Conservation (phyloP, 2,329 filamentous ascomycete species). For the Fusarium transvaalense region DNA sequence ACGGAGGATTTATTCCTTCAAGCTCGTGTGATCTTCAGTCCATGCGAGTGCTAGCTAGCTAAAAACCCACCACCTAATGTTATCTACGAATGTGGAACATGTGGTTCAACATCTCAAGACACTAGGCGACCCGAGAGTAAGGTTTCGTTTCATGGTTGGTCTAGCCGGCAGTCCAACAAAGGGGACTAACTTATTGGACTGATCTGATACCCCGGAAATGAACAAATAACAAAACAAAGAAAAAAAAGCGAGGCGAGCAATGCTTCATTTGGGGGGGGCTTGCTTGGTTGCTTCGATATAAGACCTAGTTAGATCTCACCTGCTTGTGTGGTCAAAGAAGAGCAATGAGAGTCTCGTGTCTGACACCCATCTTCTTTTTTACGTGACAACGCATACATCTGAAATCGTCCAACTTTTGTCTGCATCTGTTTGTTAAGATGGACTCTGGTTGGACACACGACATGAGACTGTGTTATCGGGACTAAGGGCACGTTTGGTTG, state of each 20-base stretch:
- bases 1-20: not conserved
- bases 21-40: conserved; percentile 24
- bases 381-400: conserved; percentile 41
- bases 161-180: conserved; percentile 18
- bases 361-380: conserved; percentile 40
- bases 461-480: not conserved
- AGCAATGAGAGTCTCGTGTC: conserved; percentile 14
- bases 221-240: not conserved
- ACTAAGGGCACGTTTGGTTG: conserved; percentile 8
- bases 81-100: conserved; percentile 11
- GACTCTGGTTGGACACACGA: conserved; percentile 21
- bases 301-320: conserved; percentile 31
- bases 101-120: conserved; percentile 16
- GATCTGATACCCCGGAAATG: conserved; percentile 7
- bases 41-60: conserved; percentile 34
- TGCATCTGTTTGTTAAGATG: conserved; percentile 27
- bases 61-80: not conserved
- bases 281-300: conserved; percentile 35
- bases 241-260: conserved; percentile 34
- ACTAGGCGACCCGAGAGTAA: conserved; percentile 19
- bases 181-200: conserved; percentile 4
- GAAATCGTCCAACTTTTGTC: conserved; percentile 33
- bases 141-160: conserved; percentile 32
- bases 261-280: conserved; percentile 23
- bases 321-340: conserved; percentile 10